phyloP scores from a whole-genome alignment of 306 rosid species.

The Hylodesmum podocarpum region DNA sequence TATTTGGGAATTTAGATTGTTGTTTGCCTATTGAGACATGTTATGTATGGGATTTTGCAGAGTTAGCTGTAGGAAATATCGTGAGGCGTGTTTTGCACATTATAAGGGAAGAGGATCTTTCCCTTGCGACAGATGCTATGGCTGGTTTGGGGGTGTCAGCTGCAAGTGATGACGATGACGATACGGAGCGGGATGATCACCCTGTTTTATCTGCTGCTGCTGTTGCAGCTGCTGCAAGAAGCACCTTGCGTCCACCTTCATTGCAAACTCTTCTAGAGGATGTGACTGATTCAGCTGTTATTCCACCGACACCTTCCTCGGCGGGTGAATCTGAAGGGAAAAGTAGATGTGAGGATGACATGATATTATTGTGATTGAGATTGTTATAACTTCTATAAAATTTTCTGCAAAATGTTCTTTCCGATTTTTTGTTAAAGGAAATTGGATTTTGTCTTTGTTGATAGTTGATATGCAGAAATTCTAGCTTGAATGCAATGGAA shows the following conservation, averaged over 20 bases:
- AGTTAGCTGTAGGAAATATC: constrained; percentile 96
- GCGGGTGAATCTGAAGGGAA: constrained; percentile 97
- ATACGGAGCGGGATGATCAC: constrained; percentile 57
- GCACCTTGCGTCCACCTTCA: constrained; percentile 94
- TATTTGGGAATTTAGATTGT: neutral
- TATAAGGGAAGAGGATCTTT: constrained; percentile 92
- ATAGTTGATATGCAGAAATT: neutral
- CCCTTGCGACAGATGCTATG: constrained; percentile 81
- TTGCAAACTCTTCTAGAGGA: constrained; percentile 97
- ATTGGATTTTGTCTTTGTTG: neutral
- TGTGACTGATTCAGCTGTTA: constrained; percentile 55
- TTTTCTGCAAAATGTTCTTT: neutral
- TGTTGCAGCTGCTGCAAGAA: constrained; percentile 97
- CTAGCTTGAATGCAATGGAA: neutral
- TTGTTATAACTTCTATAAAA: constrained; percentile 10
- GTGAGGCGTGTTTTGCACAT: constrained; percentile 96
- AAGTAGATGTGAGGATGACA: constrained; percentile 70
- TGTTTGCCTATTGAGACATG: constrained; percentile 31
- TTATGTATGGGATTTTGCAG: constrained; percentile 50
- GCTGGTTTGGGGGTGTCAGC: constrained; percentile 73
- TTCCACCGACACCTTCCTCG: constrained; percentile 72
- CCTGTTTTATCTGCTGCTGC: constrained; percentile 83
- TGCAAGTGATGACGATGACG: constrained; percentile 91
- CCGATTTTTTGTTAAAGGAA: neutral
- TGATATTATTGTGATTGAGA: constrained; percentile 26